phyloP scores from a whole-genome alignment of 2,329 filamentous ascomycete species.

The Cryphonectria radicalis region DNA sequence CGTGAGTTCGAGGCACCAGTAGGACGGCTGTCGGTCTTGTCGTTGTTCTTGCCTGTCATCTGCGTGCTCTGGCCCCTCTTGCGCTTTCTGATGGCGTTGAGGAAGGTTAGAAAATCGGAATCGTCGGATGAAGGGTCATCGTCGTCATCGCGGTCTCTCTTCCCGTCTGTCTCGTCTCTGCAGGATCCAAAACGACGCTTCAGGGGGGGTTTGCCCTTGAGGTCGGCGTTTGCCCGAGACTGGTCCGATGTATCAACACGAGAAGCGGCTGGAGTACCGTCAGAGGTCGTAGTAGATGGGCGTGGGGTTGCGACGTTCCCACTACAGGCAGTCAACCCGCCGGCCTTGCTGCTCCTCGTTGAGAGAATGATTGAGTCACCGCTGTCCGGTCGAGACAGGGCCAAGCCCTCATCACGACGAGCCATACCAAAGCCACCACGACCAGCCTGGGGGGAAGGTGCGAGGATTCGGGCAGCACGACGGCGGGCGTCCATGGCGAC shows the following conservation, averaged over 20 bases:
- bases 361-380: background rate
- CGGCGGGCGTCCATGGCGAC: background rate
- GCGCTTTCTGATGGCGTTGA: background rate
- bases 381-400: background rate
- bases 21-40: background rate
- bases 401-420: background rate
- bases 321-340: background rate
- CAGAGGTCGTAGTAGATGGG: background rate
- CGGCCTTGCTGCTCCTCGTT: background rate
- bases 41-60: background rate
- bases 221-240: background rate
- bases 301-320: background rate
- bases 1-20: background rate
- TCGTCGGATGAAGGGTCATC: background rate
- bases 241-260: background rate
- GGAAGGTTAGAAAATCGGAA: background rate
- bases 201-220: background rate
- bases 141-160: background rate
- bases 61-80: too few relatives aligned
- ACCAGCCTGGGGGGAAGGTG: background rate
- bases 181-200: background rate
- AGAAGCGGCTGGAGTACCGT: background rate
- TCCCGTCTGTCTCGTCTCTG: background rate
- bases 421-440: background rate
- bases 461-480: background rate